Base-by-base conservation (phyloP, 371 early-diverging fungal species). In the Capillidium heterosporum region DNA sequence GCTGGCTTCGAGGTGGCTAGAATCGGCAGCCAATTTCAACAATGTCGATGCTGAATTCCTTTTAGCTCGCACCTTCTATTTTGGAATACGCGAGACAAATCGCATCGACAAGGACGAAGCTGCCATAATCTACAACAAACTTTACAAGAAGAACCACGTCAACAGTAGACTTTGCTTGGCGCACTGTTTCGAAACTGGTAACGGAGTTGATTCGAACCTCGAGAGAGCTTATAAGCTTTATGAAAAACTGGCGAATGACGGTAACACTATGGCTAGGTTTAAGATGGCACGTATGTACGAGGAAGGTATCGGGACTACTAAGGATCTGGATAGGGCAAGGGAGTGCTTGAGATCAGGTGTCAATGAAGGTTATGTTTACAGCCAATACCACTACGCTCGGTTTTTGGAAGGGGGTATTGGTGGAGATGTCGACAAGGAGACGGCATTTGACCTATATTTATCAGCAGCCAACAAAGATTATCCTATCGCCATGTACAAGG, bases 321-420 rank as follows among this genome's bases (percentile, higher is more conserved):
- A 75, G 60, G 73, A 84, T 60, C 71, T 75, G 32, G 62, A 60
- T 29, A 61, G 70, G 60, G 81, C 83, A 21, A 68, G 82, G 54
- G 67, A 73, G 53, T 81, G 76, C 76, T 84, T 81, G 60, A 57
- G 63, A 39, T 65, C 65, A 8, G 74, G 78, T 4, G 80, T 84
- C 0, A 68, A 67, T 32, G 67, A 71, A 42, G 71, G 71, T 13
- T 70, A 76, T 43, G 67, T 75, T 0, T 82, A 82, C 7, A 77
- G 81, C 17, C 78, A 83, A 59, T 84, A 81, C 65, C 85, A 85
- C 66, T 66, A 86, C 42, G 88, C 81, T 11, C 75, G 82, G 62
- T 82, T 83, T 58, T 84, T 81, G 62, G 86, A 88, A 64, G 78
- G 81, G 48, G 89, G 88, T 15, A 62, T 78, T 32, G 85, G 85